Evolutionary conservation across 176 grass and related monocot species (phyloP).

Genomic region (Carex parvula): DNA sequence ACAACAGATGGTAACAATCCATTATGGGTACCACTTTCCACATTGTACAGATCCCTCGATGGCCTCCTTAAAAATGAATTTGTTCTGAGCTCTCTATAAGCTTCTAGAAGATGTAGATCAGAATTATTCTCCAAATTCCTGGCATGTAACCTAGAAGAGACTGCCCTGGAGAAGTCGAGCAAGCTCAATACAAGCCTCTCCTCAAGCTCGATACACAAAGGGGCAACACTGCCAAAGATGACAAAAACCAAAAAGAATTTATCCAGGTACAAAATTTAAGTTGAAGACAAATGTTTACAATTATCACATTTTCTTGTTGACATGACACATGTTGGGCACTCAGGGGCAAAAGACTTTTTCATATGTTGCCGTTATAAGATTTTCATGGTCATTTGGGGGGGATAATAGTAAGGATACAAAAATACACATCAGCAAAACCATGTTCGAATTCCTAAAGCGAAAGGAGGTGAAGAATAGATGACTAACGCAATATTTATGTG

Average conservation of each 20-base stretch:
- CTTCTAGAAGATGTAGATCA: conserved; percentile 51
- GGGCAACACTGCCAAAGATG: conserved; percentile 61
- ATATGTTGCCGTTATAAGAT: neutral
- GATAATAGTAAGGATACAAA: neutral
- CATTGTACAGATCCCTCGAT: conserved; percentile 23
- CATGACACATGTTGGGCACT: neutral
- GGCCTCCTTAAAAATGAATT: conserved; percentile 43
- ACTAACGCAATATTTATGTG: conserved; percentile 76
- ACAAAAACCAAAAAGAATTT: neutral
- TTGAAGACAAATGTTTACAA: neutral
- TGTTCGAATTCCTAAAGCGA: neutral
- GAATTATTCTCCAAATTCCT: conserved; percentile 51
- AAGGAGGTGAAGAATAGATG: neutral
- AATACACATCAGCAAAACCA: neutral
- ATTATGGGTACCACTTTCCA: conserved; percentile 27
- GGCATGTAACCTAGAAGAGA: conserved; percentile 65
- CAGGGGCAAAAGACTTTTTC: neutral
- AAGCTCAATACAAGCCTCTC: conserved; percentile 82
- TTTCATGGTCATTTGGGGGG: neutral
- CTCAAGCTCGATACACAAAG: conserved; percentile 88
- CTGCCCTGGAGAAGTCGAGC: conserved; percentile 73
- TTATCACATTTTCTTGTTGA: neutral
- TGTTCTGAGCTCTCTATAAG: conserved; percentile 38
- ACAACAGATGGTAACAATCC: conserved; percentile 73
- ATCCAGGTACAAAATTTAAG: neutral